Evolutionary conservation across 306 rosid species (phyloP), one percentile per base, ranked within the genome.

Genomic region (Mimosa bimucronata): DNA sequence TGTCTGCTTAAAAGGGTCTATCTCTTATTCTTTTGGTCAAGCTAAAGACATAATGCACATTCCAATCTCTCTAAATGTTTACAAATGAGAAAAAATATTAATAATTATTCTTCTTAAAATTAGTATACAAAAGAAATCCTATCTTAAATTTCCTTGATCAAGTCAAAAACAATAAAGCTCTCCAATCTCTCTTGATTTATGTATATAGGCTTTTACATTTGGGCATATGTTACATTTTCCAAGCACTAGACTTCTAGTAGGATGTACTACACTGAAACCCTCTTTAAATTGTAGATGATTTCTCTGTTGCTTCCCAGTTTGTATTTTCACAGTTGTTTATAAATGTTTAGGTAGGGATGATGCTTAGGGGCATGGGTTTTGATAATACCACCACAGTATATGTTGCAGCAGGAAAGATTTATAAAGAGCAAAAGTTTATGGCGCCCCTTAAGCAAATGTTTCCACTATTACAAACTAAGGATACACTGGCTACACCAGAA

Each of bases 321-420:
- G 57, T 46, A 62, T 70, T 68, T 77, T 77, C 29, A 11, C 21
- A 50, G 45, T 74, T 83, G n/a, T n/a, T n/a, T n/a, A n/a, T n/a
- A n/a, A n/a, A n/a, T n/a, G n/a, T n/a, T n/a, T 81, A 95, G 98
- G 98, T 95, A 34, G 98, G 98, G 71, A 89, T 92, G 98, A 91
- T 92, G 98, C 98, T 95, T 71, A 89, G 96, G 82, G 98, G 97
- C 84, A 95, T 95, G 98, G 98, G 97, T 50, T 95, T 91, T 78
- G 92, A 95, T 87, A 95, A 92, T 83, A 88, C 94, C 34, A 95
- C 96, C 74, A 84, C 90, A 30, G 90, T 95, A 48, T 95, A 90
- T 77, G 91, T 95, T 82, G 98, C 98, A 61, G 97, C 98, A 6
- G 98, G 98, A 58, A 90, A 85, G 75, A 92, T 95, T 80, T 95